Base-by-base conservation (phyloP, 805 yeast genomes). In the Candida krabiensis region DNA sequence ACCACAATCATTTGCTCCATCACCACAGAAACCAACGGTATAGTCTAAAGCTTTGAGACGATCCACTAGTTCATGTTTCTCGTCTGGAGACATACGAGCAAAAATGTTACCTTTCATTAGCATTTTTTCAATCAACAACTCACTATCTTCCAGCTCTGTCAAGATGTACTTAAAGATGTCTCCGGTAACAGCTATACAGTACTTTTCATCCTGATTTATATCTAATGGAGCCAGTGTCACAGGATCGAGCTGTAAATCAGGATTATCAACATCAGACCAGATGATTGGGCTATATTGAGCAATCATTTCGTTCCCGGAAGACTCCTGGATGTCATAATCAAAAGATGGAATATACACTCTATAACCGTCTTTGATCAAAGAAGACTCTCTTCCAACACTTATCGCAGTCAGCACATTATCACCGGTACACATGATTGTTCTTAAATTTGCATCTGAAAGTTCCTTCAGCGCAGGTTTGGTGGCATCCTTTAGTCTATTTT, bases 21-120 rank as follows among this genome's bases (percentile, higher is more conserved):
- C 99, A 25, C 99, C 99, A 65, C 98, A 93, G 62, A 93, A 93
- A 2, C 97, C 96, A 33, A 88, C 95, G 0, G 96, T 87, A 58
- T 91, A 91, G 54, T 90, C 96, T 15, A 93, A 57, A 16, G 70
- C 73, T 60, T 89, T 96, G 11, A 93, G 66, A 57, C 84, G 87
- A 53, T 86, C 90, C 24, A 93, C 96, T 33, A 93, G 69, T 63
- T 93, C 99, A 60, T 93, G 96, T 56, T 93, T 93, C 61, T 93
- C 99, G 62, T 95, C 99, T 0, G 99, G 99, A 0, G 98, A 90
- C 99, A 93, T 93, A 47, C 99, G 73, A 0, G 99, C 98, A 66
- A 82, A 93, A 4, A 93, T 77, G 30, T 80, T 76, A 41, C 89
- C 80, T 44, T 76, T 79, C 67, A 88, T 67, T 38, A 93, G 69